These are phyloP conservation scores for Dysphania ambrosioides DNA, from an alignment of 148 eudicot species.

Conservation along the genomic window DNA sequence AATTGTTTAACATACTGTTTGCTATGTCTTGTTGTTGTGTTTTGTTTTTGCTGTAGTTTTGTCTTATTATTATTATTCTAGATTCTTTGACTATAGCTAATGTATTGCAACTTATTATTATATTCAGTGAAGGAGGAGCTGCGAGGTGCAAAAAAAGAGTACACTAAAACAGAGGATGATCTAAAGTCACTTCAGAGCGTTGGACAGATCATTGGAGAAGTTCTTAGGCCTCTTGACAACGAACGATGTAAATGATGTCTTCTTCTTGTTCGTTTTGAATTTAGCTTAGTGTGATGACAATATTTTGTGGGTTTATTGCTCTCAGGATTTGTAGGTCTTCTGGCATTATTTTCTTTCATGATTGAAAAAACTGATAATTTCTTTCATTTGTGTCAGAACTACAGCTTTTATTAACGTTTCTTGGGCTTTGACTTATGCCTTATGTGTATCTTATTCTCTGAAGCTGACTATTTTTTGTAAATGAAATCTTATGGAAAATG, in stretches of 20 bases:
- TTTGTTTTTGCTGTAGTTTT: neutral
- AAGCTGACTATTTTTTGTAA: neutral
- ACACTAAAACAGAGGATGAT: constrained; percentile 91
- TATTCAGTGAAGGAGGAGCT: constrained; percentile 67
- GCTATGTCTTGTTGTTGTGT: neutral
- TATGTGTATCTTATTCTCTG: neutral
- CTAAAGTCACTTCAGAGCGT: constrained; percentile 97
- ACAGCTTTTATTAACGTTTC: neutral
- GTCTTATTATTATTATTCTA: neutral
- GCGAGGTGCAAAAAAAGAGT: constrained; percentile 75
- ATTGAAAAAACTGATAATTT: neutral
- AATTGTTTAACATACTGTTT: neutral
- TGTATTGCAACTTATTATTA: constrained; percentile 4
- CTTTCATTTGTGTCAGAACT: neutral
- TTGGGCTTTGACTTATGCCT: neutral
- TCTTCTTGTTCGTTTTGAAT: constrained; percentile 11
- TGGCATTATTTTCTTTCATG: neutral
- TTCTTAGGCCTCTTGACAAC: constrained; percentile 91
- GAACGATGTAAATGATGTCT: constrained; percentile 67
- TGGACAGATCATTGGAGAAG: constrained; percentile 98
- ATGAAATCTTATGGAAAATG: neutral
- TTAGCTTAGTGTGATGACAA: neutral
- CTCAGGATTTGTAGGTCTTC: neutral
- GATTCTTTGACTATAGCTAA: neutral
- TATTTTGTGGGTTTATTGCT: neutral